Evolutionary conservation across 371 early-diverging fungal genomes (phyloP), one percentile per base, ranked within the genome.

Genomic region (Funneliformis caledonium): DNA sequence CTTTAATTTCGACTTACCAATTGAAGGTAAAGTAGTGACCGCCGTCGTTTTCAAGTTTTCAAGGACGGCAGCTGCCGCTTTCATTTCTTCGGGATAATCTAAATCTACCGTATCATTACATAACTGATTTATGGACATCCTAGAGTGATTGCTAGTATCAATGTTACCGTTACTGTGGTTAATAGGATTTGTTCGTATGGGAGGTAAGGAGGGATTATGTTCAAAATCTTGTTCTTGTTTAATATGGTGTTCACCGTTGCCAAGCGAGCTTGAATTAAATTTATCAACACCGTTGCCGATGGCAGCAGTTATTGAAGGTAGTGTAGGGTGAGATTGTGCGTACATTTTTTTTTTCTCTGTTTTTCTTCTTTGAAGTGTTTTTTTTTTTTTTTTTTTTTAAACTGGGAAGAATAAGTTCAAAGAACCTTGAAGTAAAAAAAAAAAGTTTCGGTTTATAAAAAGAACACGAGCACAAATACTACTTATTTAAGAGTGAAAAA

Each of bases 101-200:
- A 33, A 3, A 22, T 47, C 52, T 37, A 37, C 37, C 1, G 73
- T 45, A 7, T 73, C 48, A 52, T 77, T 81, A 61, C 76, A 76
- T 37, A 81, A 77, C 19, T 77, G 64, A 31, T 68, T 78, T 48
- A 81, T 81, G 19, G 81, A 78, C 78, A 81, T 81, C 43, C 81
- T 76, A 16, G 76, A 76, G 22, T 76, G n/a, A 64, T 76, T 76
- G 26, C n/a, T 73, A 50, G 19, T 72, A 12, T 72, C 45, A 16
- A 19, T 72, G 12, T 42, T 72, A 48, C 6, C 45, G 31, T 33
- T 67, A 42, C 8, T 31, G 22, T 31, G 31, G 33, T 33, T 67
- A 48, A 37, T 8, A 22, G 37, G 26, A 9, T 11, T 37, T 42
- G 76, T 76, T 59, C 56, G 62, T 62, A 62, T 59, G 7, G 64